These are phyloP conservation scores for Lactarius hatsudake DNA, from an alignment of 768 basidiomycete species.

Conservation along the genomic window DNA sequence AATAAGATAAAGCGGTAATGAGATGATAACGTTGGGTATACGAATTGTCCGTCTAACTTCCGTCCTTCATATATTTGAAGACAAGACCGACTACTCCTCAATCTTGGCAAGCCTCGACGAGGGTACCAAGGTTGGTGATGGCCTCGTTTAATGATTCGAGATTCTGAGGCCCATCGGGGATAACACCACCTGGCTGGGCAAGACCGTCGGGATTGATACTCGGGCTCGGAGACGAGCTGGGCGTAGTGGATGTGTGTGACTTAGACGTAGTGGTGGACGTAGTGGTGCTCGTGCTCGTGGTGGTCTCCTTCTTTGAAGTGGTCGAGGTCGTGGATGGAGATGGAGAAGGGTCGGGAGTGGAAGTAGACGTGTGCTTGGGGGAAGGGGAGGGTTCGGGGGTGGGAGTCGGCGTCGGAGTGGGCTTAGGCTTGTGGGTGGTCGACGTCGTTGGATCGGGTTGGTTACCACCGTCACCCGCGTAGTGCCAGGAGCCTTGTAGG, in stretches of 20 bases:
- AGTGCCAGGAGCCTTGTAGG: slow-evolving; percentile 43
- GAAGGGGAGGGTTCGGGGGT: not conserved
- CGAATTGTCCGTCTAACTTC: not conserved
- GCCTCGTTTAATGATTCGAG: not conserved
- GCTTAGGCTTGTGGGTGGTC: not conserved
- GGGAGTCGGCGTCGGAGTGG: not conserved
- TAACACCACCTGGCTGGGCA: not conserved
- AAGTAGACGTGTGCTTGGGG: not conserved
- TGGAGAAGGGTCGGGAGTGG: not conserved
- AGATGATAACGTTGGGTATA: slow-evolving; percentile 18
- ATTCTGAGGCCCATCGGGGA: not conserved
- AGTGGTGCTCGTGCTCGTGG: not conserved
- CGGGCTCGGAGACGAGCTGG: not conserved
- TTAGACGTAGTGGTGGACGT: not conserved
- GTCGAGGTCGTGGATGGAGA: slow-evolving; percentile 13
- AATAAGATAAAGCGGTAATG: slow-evolving; percentile 17
- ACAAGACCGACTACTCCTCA: not conserved
- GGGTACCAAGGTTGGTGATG: slow-evolving; percentile 5
- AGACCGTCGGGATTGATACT: slow-evolving; percentile 1
- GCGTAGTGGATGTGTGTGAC: not conserved
- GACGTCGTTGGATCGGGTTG: not conserved
- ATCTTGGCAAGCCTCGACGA: not conserved
- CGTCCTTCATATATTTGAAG: not conserved
- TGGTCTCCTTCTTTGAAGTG: not conserved
- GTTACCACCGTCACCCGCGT: slow-evolving; percentile 2